These are phyloP conservation scores for Drechmeria coniospora DNA, from an alignment of 2,329 filamentous ascomycete species.

Conservation along the genomic window DNA sequence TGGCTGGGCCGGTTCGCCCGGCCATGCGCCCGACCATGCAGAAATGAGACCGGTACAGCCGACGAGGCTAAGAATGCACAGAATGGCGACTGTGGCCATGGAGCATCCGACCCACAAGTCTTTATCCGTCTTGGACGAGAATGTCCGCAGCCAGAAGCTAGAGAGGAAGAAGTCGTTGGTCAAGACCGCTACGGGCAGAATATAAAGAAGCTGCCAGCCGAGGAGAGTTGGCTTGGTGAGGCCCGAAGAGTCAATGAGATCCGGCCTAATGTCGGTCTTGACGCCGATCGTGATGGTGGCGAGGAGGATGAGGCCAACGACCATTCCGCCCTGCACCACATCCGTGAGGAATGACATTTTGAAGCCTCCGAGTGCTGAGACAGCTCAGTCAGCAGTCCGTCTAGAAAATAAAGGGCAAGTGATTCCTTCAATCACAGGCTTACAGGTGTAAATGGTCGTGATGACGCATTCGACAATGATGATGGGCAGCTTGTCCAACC, in stretches of 20 bases:
- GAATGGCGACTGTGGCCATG: constrained; percentile 48
- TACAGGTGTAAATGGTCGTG: constrained; percentile 74
- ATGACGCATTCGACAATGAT: constrained; percentile 65
- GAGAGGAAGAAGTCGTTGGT: constrained; percentile 83
- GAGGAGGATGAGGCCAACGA: constrained; percentile 58
- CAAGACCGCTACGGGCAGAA: constrained; percentile 63
- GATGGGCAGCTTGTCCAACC: constrained; percentile 56
- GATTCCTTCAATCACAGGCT: too few relatives aligned
- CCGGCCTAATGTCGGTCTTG: constrained; percentile 55
- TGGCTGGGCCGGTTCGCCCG: constrained; percentile 40
- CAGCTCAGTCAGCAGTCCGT: background rate
- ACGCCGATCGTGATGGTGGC: constrained; percentile 65
- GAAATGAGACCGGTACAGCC: constrained; percentile 61
- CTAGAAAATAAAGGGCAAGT: accelerated
- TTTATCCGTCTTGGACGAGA: constrained; percentile 63
- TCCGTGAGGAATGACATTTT: constrained; percentile 74
- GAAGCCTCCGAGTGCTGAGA: constrained; percentile 63
- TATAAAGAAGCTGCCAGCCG: constrained; percentile 77
- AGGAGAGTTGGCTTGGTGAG: constrained; percentile 54
- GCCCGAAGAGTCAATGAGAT: constrained; percentile 51
- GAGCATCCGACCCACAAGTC: constrained; percentile 61
- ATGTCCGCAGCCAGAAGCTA: constrained; percentile 72
- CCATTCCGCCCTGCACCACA: constrained; percentile 67
- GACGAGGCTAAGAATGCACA: constrained; percentile 57
- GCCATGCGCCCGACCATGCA: constrained; percentile 60